Conservation (phyloP, 208 protist species). For the Strigomonas culicis region DNA sequence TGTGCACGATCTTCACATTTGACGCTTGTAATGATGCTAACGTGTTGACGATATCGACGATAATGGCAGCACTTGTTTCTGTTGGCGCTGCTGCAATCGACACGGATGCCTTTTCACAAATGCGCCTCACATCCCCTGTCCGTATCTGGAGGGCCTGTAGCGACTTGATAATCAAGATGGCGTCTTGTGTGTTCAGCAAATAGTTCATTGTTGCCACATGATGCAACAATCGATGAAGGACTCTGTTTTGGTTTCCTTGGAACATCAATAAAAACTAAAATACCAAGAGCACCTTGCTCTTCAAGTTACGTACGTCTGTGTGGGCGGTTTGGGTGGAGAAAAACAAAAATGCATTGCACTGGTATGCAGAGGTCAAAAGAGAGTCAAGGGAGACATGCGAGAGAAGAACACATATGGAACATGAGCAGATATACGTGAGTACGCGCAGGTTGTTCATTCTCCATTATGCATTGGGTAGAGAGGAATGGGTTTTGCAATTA, state of each 20-base stretch:
- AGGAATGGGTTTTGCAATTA: no score
- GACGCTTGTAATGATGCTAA: constrained; percentile 42
- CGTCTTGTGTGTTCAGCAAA: constrained; percentile 58
- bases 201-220: constrained; percentile 32
- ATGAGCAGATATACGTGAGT: no score
- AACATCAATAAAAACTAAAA: not conserved
- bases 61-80: constrained; percentile 22
- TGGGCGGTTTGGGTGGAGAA: not conserved
- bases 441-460: no score
- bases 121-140: constrained; percentile 24
- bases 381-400: no score
- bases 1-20: constrained; percentile 35
- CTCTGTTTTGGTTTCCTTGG: not conserved
- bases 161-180: constrained; percentile 43
- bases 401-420: no score
- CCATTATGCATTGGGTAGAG: no score
- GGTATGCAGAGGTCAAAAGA: no score
- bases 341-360: not conserved
- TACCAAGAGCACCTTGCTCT: no score
- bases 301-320: not conserved
- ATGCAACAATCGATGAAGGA: constrained; percentile 25
- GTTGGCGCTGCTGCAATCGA: constrained; percentile 36
- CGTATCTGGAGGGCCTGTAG: constrained; percentile 37
- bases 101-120: constrained; percentile 64
- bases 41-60: constrained; percentile 43